A percentile compares a stretch with the other conserved stretches of the same genome.
Conservation (phyloP, 1,284 basidiomycete genomes). For the Puccinia brachypodii region DNA sequence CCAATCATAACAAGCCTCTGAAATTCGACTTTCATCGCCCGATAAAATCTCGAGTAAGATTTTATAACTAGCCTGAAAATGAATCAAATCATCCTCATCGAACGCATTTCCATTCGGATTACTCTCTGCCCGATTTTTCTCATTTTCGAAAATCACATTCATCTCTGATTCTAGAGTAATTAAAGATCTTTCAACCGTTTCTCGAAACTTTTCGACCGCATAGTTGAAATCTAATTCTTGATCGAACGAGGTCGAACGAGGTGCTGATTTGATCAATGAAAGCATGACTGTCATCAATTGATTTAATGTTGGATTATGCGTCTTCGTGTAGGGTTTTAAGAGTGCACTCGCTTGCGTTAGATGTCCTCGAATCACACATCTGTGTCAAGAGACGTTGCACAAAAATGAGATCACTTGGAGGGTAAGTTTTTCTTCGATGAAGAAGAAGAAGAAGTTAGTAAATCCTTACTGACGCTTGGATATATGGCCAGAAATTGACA, state of each 20-base stretch:
- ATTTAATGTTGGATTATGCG: constrained; percentile 43
- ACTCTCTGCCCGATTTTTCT: constrained; percentile 31
- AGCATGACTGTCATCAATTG: constrained; percentile 37
- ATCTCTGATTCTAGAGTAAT: constrained; percentile 50
- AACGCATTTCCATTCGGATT: constrained; percentile 30
- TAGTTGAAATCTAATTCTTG: constrained; percentile 17
- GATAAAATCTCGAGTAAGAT: constrained; percentile 51
- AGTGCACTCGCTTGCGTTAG: constrained; percentile 39
- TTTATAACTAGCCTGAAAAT: constrained; percentile 53
- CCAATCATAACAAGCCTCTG: constrained; percentile 57
- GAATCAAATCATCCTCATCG: constrained; percentile 55
- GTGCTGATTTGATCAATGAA: constrained; percentile 33
- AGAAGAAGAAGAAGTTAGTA: not conserved
- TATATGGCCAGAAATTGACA: constrained; percentile 48
- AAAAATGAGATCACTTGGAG: not conserved
- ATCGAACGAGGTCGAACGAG: constrained; percentile 25
- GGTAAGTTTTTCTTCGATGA: not conserved
- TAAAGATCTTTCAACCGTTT: constrained; percentile 23
- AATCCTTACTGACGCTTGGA: constrained; percentile 43
- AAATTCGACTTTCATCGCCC: constrained; percentile 55
- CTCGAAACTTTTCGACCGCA: constrained; percentile 27
- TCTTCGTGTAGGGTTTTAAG: constrained; percentile 35
- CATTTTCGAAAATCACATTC: constrained; percentile 50
- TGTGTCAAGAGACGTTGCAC: constrained; percentile 14
- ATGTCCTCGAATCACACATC: constrained; percentile 47